Evolutionary conservation across 371 early-diverging fungal genomes (phyloP), one percentile per base, ranked within the genome.

Genomic region (Mortierella sp.): DNA sequence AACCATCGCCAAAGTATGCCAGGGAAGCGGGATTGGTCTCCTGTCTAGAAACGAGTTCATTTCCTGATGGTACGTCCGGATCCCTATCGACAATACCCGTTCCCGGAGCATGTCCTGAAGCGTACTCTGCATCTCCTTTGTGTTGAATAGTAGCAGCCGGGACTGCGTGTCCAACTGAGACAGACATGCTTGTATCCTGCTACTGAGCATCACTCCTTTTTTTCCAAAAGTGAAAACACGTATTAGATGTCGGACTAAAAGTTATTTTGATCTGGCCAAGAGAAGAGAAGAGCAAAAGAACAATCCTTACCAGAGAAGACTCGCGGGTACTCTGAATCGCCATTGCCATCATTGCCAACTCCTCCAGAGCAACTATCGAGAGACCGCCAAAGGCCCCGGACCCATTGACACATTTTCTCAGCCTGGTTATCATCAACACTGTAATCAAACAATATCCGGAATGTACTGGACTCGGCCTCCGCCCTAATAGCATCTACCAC

Each of bases 1-100:
- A 21, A 82, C 63, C 79, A 85, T 77, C 8, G 81, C 73, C 6
- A 85, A 77, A 0, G 79, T 77, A 50, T 85, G 86, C 82, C 86
- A 82, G 5, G 80, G 74, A 2, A 79, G 6, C 14, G 86, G 86
- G 21, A 85, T 79, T 4, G 86, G 77, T 38, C 72, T 74, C 24
- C 70, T 74, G 28, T 82, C 82, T n/a, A 85, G 72, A 34, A 79
- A 75, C n/a, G 52, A 42, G 70, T 82, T 85, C 80, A 85, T 81
- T 50, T 72, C 65, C 3, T 70, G 68, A 60, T 85, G 77, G 34
- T 85, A 85, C 21, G 78, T 47, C 26, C 58, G 70, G 1, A 42
- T 57, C 3, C 81, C 84, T 4, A 57, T 45, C 8, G 70, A 52
- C 13, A 81, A 24, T 8, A 73, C 75, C 11, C 79, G 65, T 28